phyloP scores from a whole-genome alignment of 192 early-diverging fungal genomes.

The Entomortierella parvispora region DNA sequence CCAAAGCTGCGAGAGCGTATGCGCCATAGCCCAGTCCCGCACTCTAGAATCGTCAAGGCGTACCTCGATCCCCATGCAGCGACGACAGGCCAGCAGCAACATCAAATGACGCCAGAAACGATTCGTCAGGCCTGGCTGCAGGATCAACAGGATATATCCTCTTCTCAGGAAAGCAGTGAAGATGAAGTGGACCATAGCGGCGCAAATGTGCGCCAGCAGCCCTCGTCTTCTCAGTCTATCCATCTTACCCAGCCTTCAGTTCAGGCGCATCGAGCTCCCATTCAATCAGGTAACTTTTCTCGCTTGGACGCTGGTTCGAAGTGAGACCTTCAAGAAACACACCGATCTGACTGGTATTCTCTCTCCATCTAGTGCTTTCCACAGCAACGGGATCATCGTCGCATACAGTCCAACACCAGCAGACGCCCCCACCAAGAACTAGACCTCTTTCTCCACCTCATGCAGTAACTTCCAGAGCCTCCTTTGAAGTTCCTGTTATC shows the following conservation, averaged over 20 bases:
- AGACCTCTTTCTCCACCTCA: too few species aligned
- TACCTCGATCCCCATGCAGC: constrained; percentile 36
- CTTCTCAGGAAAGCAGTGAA: constrained; percentile 37
- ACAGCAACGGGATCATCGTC: too few species aligned
- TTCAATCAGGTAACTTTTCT: too few species aligned
- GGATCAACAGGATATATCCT: constrained; percentile 25
- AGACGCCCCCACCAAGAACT: too few species aligned
- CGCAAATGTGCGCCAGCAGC: neutral
- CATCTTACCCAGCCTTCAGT: neutral
- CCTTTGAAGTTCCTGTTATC: too few species aligned
- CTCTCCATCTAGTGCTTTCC: too few species aligned
- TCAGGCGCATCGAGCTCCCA: too few species aligned
- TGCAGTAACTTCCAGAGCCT: too few species aligned
- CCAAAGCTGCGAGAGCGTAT: constrained; percentile 45
- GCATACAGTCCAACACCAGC: neutral
- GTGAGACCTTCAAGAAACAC: too few species aligned
- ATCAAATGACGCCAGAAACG: constrained; percentile 14
- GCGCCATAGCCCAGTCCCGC: constrained; percentile 39
- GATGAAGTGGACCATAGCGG: constrained; percentile 20
- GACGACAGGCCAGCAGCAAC: constrained; percentile 6
- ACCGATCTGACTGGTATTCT: too few species aligned
- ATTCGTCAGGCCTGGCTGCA: constrained; percentile 41
- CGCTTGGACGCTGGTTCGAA: too few species aligned
- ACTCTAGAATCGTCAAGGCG: constrained; percentile 38
- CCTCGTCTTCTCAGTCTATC: neutral